Evolutionary conservation across 2,329 filamentous ascomycete species (phyloP).

Genomic region (Colletotrichum endophyticum): DNA sequence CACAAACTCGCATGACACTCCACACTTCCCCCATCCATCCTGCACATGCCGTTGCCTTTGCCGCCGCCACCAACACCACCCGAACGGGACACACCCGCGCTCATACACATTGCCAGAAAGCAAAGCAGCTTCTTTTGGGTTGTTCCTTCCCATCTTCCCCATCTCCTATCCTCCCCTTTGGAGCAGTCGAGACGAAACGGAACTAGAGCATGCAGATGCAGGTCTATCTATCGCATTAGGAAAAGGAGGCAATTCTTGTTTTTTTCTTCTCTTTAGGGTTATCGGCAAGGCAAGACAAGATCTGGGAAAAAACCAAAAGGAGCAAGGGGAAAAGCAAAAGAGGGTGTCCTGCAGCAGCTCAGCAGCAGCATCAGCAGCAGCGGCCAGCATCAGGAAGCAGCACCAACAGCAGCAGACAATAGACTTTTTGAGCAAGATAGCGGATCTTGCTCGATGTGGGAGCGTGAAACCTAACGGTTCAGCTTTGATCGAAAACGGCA

Average conservation of each 20-base stretch:
- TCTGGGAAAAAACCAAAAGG: neutral
- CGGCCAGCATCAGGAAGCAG: neutral
- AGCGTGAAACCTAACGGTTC: neutral
- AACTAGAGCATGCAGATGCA: neutral
- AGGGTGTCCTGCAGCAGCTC: neutral
- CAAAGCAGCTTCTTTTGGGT: neutral
- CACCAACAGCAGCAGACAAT: neutral
- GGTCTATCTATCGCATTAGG: neutral
- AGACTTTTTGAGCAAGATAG: neutral
- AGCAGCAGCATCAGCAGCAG: neutral
- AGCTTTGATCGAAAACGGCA: neutral
- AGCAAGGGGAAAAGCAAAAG: neutral
- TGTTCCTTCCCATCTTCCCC: neutral
- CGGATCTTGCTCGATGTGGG: neutral
- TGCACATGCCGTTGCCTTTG: neutral
- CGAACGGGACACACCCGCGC: neutral
- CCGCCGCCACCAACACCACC: neutral
- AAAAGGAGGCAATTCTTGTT: neutral
- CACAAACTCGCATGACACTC: neutral
- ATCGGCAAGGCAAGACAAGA: neutral
- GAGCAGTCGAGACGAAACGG: neutral
- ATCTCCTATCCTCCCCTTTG: neutral
- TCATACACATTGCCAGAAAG: neutral
- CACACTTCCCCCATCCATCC: neutral
- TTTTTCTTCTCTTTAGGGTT: neutral